Percentiles rank a stretch among this genome's conserved stretches.
Evolutionary conservation across 164 flowering plant genomes (phyloP).

Genomic region (Liriodendron chinense): DNA sequence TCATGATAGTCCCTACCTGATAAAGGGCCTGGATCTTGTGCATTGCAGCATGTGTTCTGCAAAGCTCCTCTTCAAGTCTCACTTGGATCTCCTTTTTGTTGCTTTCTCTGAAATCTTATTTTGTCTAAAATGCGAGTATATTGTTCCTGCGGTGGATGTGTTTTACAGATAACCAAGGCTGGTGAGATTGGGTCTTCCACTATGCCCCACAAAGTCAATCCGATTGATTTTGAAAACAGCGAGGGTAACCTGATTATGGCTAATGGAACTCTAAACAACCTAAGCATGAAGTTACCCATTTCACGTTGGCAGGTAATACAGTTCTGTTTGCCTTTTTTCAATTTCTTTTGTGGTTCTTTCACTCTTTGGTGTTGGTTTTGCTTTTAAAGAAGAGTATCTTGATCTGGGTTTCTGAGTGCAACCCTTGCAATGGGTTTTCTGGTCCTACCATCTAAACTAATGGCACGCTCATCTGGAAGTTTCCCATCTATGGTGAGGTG

Average conservation of each 20-base stretch:
- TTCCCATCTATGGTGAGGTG: too few species aligned
- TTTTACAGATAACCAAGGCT: slow-evolving; percentile 72
- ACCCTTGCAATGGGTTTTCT: background rate
- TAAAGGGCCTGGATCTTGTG: background rate
- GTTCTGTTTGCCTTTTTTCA: background rate
- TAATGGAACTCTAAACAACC: slow-evolving; percentile 53
- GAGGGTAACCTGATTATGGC: slow-evolving; percentile 94
- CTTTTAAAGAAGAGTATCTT: background rate
- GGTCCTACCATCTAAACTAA: background rate
- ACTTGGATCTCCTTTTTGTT: background rate
- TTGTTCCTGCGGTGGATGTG: slow-evolving; percentile 2
- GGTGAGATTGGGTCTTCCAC: slow-evolving; percentile 99
- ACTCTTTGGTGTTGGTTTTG: background rate
- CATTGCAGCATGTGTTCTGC: background rate
- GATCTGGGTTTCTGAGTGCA: background rate
- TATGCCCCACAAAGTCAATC: slow-evolving; percentile 99
- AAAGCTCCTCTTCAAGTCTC: background rate
- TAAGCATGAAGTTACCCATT: slow-evolving; percentile 83
- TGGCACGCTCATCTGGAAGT: background rate
- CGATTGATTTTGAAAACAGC: slow-evolving; percentile 98
- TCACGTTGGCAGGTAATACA: slow-evolving; percentile 91
- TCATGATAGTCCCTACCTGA: background rate
- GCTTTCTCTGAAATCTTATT: background rate
- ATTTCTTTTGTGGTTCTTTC: background rate
- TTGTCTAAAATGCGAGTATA: background rate